phyloP scores from a whole-genome alignment of 2,329 filamentous ascomycete species.

The Cryphonectria parasitica region DNA sequence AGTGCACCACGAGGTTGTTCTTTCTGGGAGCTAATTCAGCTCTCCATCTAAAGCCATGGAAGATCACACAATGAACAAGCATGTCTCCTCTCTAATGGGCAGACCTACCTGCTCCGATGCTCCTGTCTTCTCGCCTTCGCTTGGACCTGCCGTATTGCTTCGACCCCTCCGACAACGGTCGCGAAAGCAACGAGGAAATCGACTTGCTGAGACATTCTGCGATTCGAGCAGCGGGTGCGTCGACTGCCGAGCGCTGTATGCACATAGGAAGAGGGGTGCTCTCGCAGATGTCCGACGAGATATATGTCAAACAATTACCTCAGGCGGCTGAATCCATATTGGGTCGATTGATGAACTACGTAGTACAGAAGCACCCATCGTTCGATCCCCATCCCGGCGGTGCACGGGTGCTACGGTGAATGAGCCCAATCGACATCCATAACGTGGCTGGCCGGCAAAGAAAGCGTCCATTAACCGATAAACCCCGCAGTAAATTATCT shows the following conservation, averaged over 20 bases:
- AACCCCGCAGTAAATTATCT: slow-evolving; percentile 8
- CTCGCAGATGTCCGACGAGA: slow-evolving; percentile 15
- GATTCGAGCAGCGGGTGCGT: not conserved
- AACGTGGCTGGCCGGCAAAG: slow-evolving; percentile 17
- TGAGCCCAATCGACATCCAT: slow-evolving; percentile 22
- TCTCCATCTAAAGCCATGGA: not conserved
- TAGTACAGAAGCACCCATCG: slow-evolving; percentile 20
- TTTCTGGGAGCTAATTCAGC: slow-evolving; percentile 39
- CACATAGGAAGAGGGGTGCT: not conserved
- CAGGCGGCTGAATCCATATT: slow-evolving; percentile 16
- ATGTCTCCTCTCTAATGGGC: too few relatives aligned
- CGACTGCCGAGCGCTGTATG: slow-evolving; percentile 12
- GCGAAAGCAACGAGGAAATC: slow-evolving; percentile 46
- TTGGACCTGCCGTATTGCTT: slow-evolving; percentile 52
- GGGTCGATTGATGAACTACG: slow-evolving; percentile 13
- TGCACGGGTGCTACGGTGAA: slow-evolving; percentile 17
- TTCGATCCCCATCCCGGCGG: slow-evolving; percentile 24
- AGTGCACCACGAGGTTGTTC: slow-evolving; percentile 52
- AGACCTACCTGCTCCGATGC: slow-evolving; percentile 42
- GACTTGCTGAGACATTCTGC: slow-evolving; percentile 28
- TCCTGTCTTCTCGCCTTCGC: slow-evolving; percentile 50
- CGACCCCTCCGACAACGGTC: slow-evolving; percentile 50
- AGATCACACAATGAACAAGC: not conserved
- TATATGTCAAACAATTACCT: slow-evolving; percentile 17
- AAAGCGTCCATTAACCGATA: slow-evolving; percentile 6